phyloP scores from a whole-genome alignment of 1,284 basidiomycete species.

The Pisolithus thermaeus region DNA sequence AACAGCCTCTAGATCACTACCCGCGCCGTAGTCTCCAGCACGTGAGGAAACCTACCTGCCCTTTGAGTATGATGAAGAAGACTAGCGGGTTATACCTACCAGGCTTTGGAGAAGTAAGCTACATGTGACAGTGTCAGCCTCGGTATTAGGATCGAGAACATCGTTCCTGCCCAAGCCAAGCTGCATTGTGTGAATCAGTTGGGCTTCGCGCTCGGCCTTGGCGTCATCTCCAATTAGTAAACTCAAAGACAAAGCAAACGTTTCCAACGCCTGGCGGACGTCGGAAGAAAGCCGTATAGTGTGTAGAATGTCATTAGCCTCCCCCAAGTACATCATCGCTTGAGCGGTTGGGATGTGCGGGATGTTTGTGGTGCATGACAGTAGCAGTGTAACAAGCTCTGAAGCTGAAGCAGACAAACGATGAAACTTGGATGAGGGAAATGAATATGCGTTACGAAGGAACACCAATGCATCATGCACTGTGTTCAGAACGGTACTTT shows the following conservation, averaged over 20 bases:
- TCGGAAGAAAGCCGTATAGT: constrained; percentile 43
- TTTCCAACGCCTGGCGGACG: constrained; percentile 53
- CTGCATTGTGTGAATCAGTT: constrained; percentile 61
- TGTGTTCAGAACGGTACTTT: constrained; percentile 43
- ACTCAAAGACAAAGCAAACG: constrained; percentile 52
- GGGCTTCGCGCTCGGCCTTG: constrained; percentile 59
- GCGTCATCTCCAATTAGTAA: constrained; percentile 60
- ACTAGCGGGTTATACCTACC: constrained; percentile 32
- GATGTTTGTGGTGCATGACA: constrained; percentile 53
- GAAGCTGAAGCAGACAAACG: constrained; percentile 54
- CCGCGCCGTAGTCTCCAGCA: constrained; percentile 57
- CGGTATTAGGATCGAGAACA: constrained; percentile 48
- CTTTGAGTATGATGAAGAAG: constrained; percentile 5
- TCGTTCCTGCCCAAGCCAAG: constrained; percentile 52
- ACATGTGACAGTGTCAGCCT: constrained; percentile 59
- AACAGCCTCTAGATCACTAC: constrained; percentile 47
- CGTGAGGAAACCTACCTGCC: constrained; percentile 48
- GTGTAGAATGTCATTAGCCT: constrained; percentile 51
- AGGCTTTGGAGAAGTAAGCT: constrained; percentile 54
- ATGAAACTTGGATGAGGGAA: constrained; percentile 58
- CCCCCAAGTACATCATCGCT: constrained; percentile 48
- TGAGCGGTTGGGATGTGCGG: constrained; percentile 55
- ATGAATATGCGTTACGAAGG: constrained; percentile 48
- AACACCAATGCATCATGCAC: constrained; percentile 57
- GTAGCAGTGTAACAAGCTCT: constrained; percentile 53